Conservation (phyloP, 805 yeast genomes). For the Sugiyamaella marilandica region DNA sequence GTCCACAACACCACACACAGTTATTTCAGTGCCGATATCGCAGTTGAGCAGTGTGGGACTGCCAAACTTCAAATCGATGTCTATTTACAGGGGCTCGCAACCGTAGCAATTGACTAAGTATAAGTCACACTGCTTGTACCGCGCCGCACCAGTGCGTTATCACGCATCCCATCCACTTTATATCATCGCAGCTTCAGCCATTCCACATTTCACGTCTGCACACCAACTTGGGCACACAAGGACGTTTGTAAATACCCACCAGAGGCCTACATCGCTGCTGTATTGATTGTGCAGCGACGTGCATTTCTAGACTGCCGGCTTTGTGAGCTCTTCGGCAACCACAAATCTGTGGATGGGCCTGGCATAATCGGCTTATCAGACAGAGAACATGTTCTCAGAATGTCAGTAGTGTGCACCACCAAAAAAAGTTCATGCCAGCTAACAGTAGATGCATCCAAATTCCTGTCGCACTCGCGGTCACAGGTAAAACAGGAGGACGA, state of each 20-base stretch:
- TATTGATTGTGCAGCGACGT: no score
- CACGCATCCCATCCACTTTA: background rate
- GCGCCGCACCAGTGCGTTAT: conserved; percentile 1
- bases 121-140: background rate
- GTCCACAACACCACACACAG: no score
- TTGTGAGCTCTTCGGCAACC: no score
- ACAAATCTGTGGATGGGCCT: background rate
- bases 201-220: background rate
- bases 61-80: no score
- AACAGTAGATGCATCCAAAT: conserved; percentile 33
- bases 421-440: background rate
- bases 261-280: background rate
- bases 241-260: background rate
- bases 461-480: conserved; percentile 32
- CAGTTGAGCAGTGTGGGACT: no score
- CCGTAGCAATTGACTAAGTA: no score
- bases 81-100: no score
- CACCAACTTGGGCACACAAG: conserved; percentile 2
- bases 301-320: no score
- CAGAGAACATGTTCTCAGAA: conserved; percentile 26
- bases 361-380: background rate
- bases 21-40: no score
- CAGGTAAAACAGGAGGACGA: conserved; percentile 21
- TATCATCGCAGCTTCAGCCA: background rate
- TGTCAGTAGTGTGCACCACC: conserved; percentile 9